phyloP scores from a whole-genome alignment of 1,139 yeast genomes.

The Diutina pseudorugosa region DNA sequence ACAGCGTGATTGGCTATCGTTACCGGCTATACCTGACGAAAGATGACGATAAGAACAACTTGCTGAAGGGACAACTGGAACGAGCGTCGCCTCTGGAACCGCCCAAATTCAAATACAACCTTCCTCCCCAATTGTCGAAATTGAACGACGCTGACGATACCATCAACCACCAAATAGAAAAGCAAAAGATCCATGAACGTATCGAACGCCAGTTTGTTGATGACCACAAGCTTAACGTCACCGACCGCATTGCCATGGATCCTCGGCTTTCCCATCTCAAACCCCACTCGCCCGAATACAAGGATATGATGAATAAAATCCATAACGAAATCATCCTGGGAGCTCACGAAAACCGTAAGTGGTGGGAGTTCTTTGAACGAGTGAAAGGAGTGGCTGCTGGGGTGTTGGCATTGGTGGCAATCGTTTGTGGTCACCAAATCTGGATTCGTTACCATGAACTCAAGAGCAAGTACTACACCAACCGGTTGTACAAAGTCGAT shows the following conservation, averaged over 20 bases:
- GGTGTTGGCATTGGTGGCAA: slow-evolving; percentile 17
- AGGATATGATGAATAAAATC: slow-evolving; percentile 18
- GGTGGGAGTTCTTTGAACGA: slow-evolving; percentile 21
- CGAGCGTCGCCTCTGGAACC: background rate
- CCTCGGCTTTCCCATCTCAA: slow-evolving; percentile 21
- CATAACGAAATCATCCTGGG: slow-evolving; percentile 17
- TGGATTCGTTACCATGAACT: slow-evolving; percentile 30
- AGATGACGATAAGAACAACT: background rate
- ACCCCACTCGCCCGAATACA: slow-evolving; percentile 28
- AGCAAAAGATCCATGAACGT: background rate
- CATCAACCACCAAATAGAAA: background rate
- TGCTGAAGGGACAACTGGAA: background rate
- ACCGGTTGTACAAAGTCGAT: slow-evolving; percentile 16
- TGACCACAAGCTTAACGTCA: background rate
- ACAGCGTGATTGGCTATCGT: background rate
- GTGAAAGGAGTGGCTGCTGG: slow-evolving; percentile 25
- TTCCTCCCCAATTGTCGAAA: background rate
- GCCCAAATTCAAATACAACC: background rate
- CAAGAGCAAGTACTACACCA: slow-evolving; percentile 15
- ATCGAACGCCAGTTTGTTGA: background rate
- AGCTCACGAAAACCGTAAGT: slow-evolving; percentile 11
- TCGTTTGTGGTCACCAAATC: slow-evolving; percentile 26
- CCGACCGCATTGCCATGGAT: slow-evolving; percentile 14
- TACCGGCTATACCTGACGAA: background rate
- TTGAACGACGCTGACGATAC: background rate